A percentile compares a stretch with the other conserved stretches of the same genome.
Evolutionary conservation across 352 stramenopile genomes (phyloP).

Genomic region (Blastocystis sp.): DNA sequence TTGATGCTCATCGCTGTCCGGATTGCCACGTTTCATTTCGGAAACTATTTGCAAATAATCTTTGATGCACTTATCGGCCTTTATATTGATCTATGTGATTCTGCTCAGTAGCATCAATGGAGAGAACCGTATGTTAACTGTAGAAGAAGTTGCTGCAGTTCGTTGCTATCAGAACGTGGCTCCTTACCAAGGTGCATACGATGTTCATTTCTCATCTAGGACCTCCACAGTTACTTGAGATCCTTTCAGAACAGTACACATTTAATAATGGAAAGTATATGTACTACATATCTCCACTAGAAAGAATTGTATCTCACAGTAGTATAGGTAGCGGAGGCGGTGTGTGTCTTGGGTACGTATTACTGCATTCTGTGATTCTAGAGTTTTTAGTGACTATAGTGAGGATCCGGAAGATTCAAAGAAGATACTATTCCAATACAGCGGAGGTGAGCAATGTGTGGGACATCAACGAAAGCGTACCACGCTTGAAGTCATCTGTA

Average conservation of each 20-base stretch:
- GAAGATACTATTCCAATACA: not conserved
- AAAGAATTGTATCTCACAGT: not conserved
- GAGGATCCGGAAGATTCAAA: not conserved
- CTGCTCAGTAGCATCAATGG: not conserved
- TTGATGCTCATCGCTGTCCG: too few relatives aligned
- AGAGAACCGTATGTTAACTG: not conserved
- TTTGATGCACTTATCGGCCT: not conserved
- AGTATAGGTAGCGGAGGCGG: not conserved
- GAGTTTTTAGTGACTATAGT: not conserved
- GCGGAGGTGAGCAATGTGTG: not conserved
- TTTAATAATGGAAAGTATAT: slow-evolving; percentile 2
- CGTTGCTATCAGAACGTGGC: not conserved
- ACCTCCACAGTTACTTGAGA: not conserved
- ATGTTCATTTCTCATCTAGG: not conserved
- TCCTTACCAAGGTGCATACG: not conserved
- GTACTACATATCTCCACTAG: not conserved
- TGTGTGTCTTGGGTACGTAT: not conserved
- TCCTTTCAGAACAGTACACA: not conserved
- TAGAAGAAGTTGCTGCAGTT: not conserved
- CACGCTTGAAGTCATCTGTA: not conserved
- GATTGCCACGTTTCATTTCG: too few relatives aligned
- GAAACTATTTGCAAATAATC: not conserved
- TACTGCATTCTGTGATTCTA: not conserved
- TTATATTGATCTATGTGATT: not conserved
- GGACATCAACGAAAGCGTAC: not conserved